Conservation (phyloP, 1,284 basidiomycete genomes). For the Boletus semigastroideus region DNA sequence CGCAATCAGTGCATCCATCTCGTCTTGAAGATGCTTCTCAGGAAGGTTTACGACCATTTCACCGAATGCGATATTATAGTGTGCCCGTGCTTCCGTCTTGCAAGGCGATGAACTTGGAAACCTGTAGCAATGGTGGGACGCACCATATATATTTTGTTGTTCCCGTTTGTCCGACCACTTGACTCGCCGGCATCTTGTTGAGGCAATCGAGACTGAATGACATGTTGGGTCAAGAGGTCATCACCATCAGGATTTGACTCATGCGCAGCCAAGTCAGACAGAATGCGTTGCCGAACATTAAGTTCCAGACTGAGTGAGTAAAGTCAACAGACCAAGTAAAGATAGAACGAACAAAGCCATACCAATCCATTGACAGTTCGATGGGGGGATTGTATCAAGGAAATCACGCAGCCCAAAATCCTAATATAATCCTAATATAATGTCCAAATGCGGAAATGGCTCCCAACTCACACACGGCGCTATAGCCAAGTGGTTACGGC, state of each 20-base stretch:
- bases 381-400: too few species aligned
- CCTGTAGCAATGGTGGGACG: not conserved
- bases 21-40: slow-evolving; percentile 48
- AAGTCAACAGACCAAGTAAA: not conserved
- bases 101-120: slow-evolving; percentile 12
- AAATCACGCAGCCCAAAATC: too few species aligned
- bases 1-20: slow-evolving; percentile 49
- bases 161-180: not conserved
- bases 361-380: slow-evolving; percentile 29
- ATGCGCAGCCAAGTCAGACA: slow-evolving; percentile 77
- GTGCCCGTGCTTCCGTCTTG: slow-evolving; percentile 60
- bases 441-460: too few species aligned
- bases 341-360: slow-evolving; percentile 7
- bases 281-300: slow-evolving; percentile 78
- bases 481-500: slow-evolving; percentile 61
- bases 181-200: slow-evolving; percentile 15
- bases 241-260: slow-evolving; percentile 51
- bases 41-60: slow-evolving; percentile 68
- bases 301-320: slow-evolving; percentile 55
- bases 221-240: slow-evolving; percentile 48
- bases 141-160: slow-evolving; percentile 27
- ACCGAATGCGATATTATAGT: slow-evolving; percentile 77
- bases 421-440: too few species aligned
- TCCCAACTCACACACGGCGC: slow-evolving; percentile 21
- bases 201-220: slow-evolving; percentile 51